Evolutionary conservation across 2,329 filamentous ascomycete species (phyloP), one percentile per base, ranked within the genome.

Genomic region (Colletotrichum sojae): DNA sequence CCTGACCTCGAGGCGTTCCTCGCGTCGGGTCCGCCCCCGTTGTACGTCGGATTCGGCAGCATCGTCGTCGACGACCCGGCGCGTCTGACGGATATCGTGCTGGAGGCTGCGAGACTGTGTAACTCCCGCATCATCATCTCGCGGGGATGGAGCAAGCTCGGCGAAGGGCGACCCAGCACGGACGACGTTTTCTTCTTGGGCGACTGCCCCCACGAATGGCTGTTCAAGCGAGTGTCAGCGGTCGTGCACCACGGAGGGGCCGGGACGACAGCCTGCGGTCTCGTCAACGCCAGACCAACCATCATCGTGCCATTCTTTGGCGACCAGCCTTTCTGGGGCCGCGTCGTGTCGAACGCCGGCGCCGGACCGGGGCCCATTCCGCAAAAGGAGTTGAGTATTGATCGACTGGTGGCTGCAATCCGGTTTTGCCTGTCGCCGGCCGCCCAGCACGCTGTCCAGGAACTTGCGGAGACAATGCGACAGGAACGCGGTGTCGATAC

Each of bases 171-270:
- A 3, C 48, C 62, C 1, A 58, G 54, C 16, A 71, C 62, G 3
- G 12, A 60, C 18, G 39, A 71, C 12, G 78, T 88, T 9, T 84
- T 85, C 67, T 85, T 84, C 71, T 76, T 90, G 5, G 86, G 82
- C 4, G 86, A 89, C 69, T 85, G 83, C 61, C 88, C 87, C 1
- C 86, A 89, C 61, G 75, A 89, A 66, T 89, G 87, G 88, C 79
- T 89, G 0, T 90, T 90, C 71, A 81, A 86, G 68, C 80, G 83
- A 16, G 86, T 89, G 2, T 81, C 84, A 0, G 83, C 82, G 15
- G 87, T 90, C 0, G 81, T 90, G 0, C 88, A 90, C 68, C 87
- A 90, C 60, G 88, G 88, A 20, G 88, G 88, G 8, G 88, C 88
- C 15, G 88, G 88, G 4, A 89, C 87, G 0, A 89, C 88, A 3